Percentiles rank a stretch among this genome's conserved stretches.
Conservation (phyloP, 495 filamentous ascomycete genomes). For the Penicillium dipodomyicola region DNA sequence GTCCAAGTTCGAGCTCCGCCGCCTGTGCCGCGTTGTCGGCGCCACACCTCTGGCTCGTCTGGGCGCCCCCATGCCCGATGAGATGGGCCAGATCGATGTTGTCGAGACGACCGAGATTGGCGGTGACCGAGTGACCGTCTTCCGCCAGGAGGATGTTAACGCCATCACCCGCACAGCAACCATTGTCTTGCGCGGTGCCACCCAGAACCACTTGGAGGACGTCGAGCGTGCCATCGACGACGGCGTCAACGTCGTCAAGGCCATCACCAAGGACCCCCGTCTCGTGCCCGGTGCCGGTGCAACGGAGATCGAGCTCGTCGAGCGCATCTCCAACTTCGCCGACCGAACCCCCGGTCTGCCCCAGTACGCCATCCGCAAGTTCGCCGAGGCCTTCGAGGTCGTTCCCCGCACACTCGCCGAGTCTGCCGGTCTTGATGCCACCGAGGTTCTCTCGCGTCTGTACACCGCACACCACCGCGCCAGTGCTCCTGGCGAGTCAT, state of each 20-base stretch:
- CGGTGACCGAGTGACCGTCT: conserved; percentile 96
- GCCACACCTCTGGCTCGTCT: conserved; percentile 93
- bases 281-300: conserved; percentile 95
- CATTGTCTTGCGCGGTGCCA: conserved; percentile 91
- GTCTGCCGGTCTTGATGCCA: conserved; percentile 91
- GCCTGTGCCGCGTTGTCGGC: conserved; percentile 93
- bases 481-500: conserved; percentile 24
- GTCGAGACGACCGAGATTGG: conserved; percentile 98
- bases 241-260: conserved; percentile 98
- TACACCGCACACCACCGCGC: conserved; percentile 85
- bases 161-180: conserved; percentile 90
- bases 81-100: conserved; percentile 93
- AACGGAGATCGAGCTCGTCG: conserved; percentile 91
- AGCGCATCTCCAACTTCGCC: conserved; percentile 81
- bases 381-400: conserved; percentile 95
- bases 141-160: conserved; percentile 92
- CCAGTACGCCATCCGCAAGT: conserved; percentile 96
- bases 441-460: conserved; percentile 84
- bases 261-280: conserved; percentile 87
- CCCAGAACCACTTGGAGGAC: conserved; percentile 96
- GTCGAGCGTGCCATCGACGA: conserved; percentile 97
- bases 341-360: conserved; percentile 89
- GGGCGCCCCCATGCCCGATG: conserved; percentile 98
- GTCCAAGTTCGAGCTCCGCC: conserved; percentile 94
- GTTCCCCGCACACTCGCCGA: conserved; percentile 91